Evolutionary conservation across 306 rosid species (phyloP).

Genomic region (Malus orientalis): DNA sequence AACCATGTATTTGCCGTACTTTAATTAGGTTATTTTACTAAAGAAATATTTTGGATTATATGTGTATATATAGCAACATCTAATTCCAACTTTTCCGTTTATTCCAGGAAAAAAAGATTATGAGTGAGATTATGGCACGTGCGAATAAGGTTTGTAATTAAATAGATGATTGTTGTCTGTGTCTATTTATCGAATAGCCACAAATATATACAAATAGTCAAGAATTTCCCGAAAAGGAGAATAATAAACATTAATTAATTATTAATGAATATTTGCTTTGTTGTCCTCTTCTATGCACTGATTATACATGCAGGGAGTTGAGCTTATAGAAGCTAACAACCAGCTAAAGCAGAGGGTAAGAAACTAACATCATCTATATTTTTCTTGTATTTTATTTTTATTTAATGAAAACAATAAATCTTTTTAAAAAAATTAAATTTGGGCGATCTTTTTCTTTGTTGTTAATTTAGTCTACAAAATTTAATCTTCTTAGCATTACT

Average conservation of each 20-base stretch:
- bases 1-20: too few species aligned
- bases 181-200: too few species aligned
- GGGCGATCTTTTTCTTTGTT: neutral
- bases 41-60: too few species aligned
- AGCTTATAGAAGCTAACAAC: constrained; percentile 17
- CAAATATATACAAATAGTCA: neutral
- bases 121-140: constrained; percentile 20
- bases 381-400: neutral
- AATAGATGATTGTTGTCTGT: too few species aligned
- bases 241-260: too few species aligned
- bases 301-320: constrained; percentile 13
- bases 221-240: neutral
- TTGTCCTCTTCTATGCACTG: neutral
- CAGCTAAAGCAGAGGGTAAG: constrained; percentile 15
- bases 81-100: neutral
- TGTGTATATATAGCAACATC: neutral
- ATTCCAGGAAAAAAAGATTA: constrained; percentile 20
- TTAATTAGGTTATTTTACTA: too few species aligned
- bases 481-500: neutral
- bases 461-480: neutral
- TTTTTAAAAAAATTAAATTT: neutral
- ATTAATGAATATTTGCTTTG: neutral
- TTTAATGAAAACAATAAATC: neutral
- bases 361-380: neutral
- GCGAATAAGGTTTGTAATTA: constrained; percentile 20